phyloP scores from a whole-genome alignment of 331 rosid species.

The Acacia pycnantha region DNA sequence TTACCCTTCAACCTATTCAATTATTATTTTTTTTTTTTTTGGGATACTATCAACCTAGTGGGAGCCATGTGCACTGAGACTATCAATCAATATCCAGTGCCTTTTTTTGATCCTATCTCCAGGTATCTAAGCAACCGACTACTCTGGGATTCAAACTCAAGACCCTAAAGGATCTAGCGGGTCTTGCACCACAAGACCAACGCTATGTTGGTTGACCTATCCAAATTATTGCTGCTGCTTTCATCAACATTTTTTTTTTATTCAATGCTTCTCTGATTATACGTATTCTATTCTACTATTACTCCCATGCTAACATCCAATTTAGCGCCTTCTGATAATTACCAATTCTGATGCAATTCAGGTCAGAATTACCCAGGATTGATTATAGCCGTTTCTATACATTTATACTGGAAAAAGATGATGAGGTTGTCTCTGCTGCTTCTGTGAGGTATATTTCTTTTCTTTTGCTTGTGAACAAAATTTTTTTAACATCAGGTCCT shows the following conservation, averaged over 20 bases:
- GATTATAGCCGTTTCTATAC: constrained; percentile 37
- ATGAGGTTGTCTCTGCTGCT: constrained; percentile 36
- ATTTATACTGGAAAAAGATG: constrained; percentile 41
- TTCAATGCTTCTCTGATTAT: background rate
- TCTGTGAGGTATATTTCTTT: constrained; percentile 36
- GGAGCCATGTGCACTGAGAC: no score
- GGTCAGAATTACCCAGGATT: constrained; percentile 32
- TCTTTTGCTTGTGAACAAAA: background rate
- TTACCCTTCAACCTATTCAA: background rate
- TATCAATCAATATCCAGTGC: no score
- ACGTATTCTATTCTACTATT: background rate
- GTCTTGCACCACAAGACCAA: no score
- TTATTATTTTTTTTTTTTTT: background rate
- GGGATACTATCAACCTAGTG: no score
- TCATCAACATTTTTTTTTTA: background rate
- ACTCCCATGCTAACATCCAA: background rate
- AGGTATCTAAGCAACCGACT: no score
- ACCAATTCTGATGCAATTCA: background rate
- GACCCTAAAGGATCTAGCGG: no score
- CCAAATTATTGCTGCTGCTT: background rate
- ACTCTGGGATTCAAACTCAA: no score
- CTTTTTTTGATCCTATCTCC: no score
- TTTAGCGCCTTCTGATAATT: background rate
- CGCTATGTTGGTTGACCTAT: background rate
- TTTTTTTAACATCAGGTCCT: background rate